Conservation (phyloP, 805 yeast species). For the Nakazawaea sp. region DNA sequence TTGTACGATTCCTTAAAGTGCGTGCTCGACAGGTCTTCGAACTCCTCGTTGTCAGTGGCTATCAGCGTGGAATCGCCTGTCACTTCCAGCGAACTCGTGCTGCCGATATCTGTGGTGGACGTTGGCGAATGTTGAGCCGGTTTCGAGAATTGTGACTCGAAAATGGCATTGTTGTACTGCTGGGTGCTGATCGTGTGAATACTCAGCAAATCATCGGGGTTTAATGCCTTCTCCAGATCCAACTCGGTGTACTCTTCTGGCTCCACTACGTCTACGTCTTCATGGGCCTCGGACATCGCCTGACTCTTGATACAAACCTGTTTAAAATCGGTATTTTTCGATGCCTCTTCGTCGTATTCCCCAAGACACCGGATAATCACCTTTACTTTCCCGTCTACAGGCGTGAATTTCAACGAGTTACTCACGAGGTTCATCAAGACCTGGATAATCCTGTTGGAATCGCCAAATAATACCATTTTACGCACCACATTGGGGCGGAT, state of each 20-base stretch:
- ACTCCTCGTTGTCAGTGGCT: constrained; percentile 1
- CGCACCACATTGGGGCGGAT: constrained; percentile 55
- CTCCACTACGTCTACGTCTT: neutral
- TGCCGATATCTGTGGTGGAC: constrained; percentile 12
- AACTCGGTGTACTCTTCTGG: neutral
- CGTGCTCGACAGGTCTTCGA: neutral
- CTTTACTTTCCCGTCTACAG: constrained; percentile 74
- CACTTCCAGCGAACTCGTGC: constrained; percentile 3
- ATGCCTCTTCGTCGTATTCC: constrained; percentile 54
- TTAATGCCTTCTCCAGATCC: neutral
- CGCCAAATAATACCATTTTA: constrained; percentile 72
- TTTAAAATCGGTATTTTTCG: constrained; percentile 32
- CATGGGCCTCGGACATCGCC: neutral
- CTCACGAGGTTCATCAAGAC: constrained; percentile 89
- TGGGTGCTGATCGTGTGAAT: constrained; percentile 21
- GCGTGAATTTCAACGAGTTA: constrained; percentile 88
- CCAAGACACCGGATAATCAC: constrained; percentile 61
- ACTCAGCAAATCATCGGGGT: constrained; percentile 15
- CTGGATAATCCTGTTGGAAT: constrained; percentile 84
- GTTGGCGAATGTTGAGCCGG: constrained; percentile 7
- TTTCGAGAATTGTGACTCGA: constrained; percentile 32
- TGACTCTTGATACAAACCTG: constrained; percentile 28
- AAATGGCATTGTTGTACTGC: constrained; percentile 33
- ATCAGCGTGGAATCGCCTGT: neutral
- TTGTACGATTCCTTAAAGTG: neutral